A percentile compares a stretch with the other conserved stretches of the same genome.
Conservation (phyloP, 805 yeast genomes). For the Cyberlindnera petersonii region DNA sequence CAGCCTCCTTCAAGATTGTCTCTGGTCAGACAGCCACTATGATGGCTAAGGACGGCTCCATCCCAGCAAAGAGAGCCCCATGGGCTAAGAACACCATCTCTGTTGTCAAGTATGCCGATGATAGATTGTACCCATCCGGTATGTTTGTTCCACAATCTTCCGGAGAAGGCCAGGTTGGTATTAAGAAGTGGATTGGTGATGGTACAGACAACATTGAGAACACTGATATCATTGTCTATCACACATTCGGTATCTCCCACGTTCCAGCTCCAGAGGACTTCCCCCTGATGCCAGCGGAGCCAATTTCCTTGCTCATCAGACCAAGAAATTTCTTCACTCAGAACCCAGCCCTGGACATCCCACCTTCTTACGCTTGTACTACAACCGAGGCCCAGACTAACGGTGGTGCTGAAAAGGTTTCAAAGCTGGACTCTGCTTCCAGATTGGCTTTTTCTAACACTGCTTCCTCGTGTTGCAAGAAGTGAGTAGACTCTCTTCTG, state of each 20-base stretch:
- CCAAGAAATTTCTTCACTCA: slow-evolving; percentile 77
- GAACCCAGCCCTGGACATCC: slow-evolving; percentile 73
- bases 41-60: slow-evolving; percentile 68
- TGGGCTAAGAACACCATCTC: slow-evolving; percentile 68
- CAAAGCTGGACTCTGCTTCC: slow-evolving; percentile 44
- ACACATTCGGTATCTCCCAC: slow-evolving; percentile 81
- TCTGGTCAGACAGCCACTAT: slow-evolving; percentile 71
- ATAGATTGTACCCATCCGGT: slow-evolving; percentile 77
- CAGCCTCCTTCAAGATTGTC: slow-evolving; percentile 72
- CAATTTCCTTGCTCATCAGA: slow-evolving; percentile 67
- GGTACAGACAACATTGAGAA: slow-evolving; percentile 54
- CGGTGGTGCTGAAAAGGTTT: slow-evolving; percentile 36
- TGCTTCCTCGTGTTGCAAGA: slow-evolving; percentile 25
- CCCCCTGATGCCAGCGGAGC: slow-evolving; percentile 88
- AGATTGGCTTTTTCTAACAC: slow-evolving; percentile 44
- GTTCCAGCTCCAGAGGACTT: slow-evolving; percentile 88
- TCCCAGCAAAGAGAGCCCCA: slow-evolving; percentile 77
- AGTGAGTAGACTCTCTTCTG: slow-evolving; percentile 11
- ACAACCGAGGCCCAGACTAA: slow-evolving; percentile 38
- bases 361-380: slow-evolving; percentile 55
- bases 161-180: slow-evolving; percentile 63
- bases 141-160: slow-evolving; percentile 72
- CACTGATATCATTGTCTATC: slow-evolving; percentile 73
- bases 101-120: slow-evolving; percentile 71
- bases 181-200: slow-evolving; percentile 66